Conservation (phyloP, 1,284 basidiomycete genomes). For the Pseudozyma flocculosa region DNA sequence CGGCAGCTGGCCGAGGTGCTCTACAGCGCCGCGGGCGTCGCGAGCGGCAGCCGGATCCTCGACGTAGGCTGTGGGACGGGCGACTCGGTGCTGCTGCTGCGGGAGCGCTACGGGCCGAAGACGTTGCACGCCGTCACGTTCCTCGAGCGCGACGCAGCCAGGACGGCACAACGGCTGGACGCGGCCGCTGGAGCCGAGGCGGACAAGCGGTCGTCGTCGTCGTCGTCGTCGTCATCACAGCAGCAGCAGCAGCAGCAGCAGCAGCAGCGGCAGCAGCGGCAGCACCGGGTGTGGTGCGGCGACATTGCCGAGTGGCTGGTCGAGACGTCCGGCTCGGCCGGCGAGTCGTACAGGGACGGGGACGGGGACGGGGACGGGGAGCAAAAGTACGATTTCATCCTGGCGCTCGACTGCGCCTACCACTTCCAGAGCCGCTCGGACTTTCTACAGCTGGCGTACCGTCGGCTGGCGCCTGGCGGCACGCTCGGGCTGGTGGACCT, state of each 20-base stretch:
- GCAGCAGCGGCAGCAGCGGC: not conserved
- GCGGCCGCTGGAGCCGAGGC: slow-evolving; percentile 4
- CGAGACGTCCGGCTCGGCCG: too few species aligned
- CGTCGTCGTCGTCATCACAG: too few species aligned
- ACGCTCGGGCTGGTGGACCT: slow-evolving; percentile 47
- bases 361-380: slow-evolving; percentile 3
- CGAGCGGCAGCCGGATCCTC: slow-evolving; percentile 26
- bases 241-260: not conserved
- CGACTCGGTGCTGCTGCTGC: slow-evolving; percentile 48
- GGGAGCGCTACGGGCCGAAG: slow-evolving; percentile 12
- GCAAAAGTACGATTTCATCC: slow-evolving; percentile 42
- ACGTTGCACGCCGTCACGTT: slow-evolving; percentile 52
- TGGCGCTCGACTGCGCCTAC: slow-evolving; percentile 56
- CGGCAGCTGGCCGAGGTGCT: slow-evolving; percentile 36
- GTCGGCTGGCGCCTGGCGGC: slow-evolving; percentile 36
- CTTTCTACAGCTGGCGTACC: slow-evolving; percentile 35
- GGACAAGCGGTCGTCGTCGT: too few species aligned
- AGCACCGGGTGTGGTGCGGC: slow-evolving; percentile 30
- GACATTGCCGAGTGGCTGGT: slow-evolving; percentile 36
- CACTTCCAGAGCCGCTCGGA: slow-evolving; percentile 43
- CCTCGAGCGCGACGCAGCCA: slow-evolving; percentile 26
- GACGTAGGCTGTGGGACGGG: slow-evolving; percentile 55
- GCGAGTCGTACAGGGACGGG: not conserved
- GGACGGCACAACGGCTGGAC: slow-evolving; percentile 18
- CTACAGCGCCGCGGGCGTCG: slow-evolving; percentile 26